These are phyloP conservation scores for Triticum monococcum DNA, from an alignment of 176 grass and related monocot species.

Conservation along the genomic window DNA sequence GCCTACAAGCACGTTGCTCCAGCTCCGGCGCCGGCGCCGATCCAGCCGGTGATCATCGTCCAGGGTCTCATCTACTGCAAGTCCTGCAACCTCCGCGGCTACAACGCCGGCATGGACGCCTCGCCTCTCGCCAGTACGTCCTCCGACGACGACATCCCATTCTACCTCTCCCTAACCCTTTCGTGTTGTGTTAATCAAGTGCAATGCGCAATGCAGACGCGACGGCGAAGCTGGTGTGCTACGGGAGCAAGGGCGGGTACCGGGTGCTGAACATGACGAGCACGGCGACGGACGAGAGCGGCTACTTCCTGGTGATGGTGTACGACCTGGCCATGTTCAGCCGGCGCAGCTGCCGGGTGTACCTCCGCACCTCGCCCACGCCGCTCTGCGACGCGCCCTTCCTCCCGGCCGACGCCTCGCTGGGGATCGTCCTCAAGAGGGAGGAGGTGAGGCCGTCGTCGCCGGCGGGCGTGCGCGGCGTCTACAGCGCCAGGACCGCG, in stretches of 20 bases:
- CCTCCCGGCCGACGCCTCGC: constrained; percentile 18
- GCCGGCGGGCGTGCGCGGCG: constrained; percentile 15
- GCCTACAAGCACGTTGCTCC: neutral
- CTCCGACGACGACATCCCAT: neutral
- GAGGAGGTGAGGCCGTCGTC: neutral
- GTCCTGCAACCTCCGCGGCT: constrained; percentile 43
- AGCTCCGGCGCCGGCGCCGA: neutral
- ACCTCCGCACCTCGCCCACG: constrained; percentile 37
- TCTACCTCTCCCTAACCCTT: neutral
- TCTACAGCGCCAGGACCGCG: constrained; percentile 17
- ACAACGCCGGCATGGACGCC: constrained; percentile 6
- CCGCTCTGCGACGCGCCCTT: constrained; percentile 16
- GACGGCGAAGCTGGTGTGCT: constrained; percentile 51
- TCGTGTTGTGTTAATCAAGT: too few species aligned
- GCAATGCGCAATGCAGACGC: constrained; percentile 28
- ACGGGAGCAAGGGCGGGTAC: constrained; percentile 10
- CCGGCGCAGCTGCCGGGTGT: constrained; percentile 23
- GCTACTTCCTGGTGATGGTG: constrained; percentile 48
- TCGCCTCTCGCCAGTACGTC: constrained; percentile 21
- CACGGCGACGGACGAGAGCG: constrained; percentile 20
- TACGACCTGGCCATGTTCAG: constrained; percentile 39
- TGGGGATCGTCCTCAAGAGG: constrained; percentile 31
- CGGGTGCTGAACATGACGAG: constrained; percentile 46
- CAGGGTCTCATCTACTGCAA: constrained; percentile 46
- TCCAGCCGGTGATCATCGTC: constrained; percentile 43